Base-by-base conservation (phyloP, 345 rosid genomes). In the Lepidium sativum region DNA sequence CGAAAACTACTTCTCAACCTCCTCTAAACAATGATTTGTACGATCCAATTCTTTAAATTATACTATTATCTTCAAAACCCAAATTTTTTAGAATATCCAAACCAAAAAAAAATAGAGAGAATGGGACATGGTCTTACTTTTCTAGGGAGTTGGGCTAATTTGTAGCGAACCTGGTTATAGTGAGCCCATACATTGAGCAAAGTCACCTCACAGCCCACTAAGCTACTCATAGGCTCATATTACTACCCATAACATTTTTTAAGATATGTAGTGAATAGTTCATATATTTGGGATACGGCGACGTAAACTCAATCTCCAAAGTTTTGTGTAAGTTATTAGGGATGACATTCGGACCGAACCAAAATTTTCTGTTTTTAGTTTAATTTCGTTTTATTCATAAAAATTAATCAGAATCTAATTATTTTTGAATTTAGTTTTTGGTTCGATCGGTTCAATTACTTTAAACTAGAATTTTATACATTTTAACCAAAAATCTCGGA, bases 1-100 rank as follows among this genome's bases (percentile, higher is more conserved):
- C 21, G 62, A 66, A 54, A 66, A 45, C 23, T 38, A 56, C 49
- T 38, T 57, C 9, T 13, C 65, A 57, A 57, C 65, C 58, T 57
- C 12, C 27, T 44, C 31, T 1, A 39, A 40, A 40, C 13, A 16
- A 12, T 27, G 32, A 5, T 35, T 2, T 37, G 10, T n/a, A 12
- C 33, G 25, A 54, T 54, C 7, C 13, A 6, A 11, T n/a, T 6
- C 31, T 31, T 20, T 13, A 9, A 18, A 4, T 18, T 12, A 27
- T 40, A 18, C 13, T 41, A n/a, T 6, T 7, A 6, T 10, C 21
- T 45, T 15, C 10, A 45, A 16, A 8, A 12, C 54, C 35, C 4
- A 33, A 11, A 38, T 13, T 33, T 17, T 6, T 34, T 54, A 23
- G 3, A 23, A 23, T 23, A 23, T 23, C 25, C 25, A 1, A 23